phyloP scores from a whole-genome alignment of 73 alveolate genomes.

The Blepharisma stoltei region DNA sequence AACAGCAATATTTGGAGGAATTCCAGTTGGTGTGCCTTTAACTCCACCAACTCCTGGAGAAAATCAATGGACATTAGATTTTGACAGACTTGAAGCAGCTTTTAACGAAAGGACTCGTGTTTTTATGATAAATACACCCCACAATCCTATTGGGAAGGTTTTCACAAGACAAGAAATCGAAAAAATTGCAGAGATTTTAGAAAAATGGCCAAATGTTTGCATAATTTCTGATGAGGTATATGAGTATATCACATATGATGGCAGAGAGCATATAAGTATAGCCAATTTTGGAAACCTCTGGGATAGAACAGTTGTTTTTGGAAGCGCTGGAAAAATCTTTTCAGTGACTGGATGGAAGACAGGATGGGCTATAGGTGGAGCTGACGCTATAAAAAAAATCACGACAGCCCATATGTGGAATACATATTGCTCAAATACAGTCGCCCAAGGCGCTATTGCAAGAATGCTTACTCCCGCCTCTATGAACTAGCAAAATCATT shows the following conservation, averaged over 20 bases:
- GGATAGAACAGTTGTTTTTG: conserved; percentile 72
- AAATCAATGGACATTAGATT: conserved; percentile 62
- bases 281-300: conserved; percentile 66
- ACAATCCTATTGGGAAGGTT: conserved; percentile 87
- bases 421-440: conserved; percentile 52
- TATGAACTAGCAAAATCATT: too few relatives aligned
- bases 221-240: conserved; percentile 86
- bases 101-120: conserved; percentile 64
- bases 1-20: conserved; percentile 34
- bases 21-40: conserved; percentile 36
- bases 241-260: conserved; percentile 73
- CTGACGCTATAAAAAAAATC: conserved; percentile 50
- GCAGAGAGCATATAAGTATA: conserved; percentile 41
- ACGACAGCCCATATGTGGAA: conserved; percentile 45
- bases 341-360: conserved; percentile 86
- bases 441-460: conserved; percentile 54
- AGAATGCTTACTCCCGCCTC: too few relatives aligned
- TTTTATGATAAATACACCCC: conserved; percentile 71
- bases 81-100: conserved; percentile 54
- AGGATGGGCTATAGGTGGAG: conserved; percentile 87
- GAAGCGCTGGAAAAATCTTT: conserved; percentile 79
- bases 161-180: conserved; percentile 66
- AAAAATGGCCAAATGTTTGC: conserved; percentile 56
- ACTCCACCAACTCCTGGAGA: conserved; percentile 33
- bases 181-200: conserved; percentile 59